These are phyloP conservation scores for Patellifolia procumbens DNA, from an alignment of 179 eudicot genomes.

Conservation along the genomic window DNA sequence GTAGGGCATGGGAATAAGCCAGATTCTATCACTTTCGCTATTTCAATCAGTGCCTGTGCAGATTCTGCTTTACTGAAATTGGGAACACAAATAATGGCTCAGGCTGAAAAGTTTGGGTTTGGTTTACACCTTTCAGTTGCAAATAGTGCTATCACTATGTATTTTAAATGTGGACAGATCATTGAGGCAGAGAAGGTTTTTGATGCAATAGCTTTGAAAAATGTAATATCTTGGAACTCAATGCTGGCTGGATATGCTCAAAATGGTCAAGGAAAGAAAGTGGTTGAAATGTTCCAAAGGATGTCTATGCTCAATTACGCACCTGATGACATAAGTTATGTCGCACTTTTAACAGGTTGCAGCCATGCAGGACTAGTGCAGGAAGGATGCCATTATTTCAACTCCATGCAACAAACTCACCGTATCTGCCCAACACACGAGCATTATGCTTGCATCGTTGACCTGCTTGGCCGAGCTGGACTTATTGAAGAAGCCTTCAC, in stretches of 20 bases:
- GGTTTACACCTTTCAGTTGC: slow-evolving; percentile 45
- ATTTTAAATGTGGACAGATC: slow-evolving; percentile 64
- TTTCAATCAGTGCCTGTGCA: slow-evolving; percentile 55
- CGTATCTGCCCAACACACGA: slow-evolving; percentile 36
- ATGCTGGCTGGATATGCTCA: slow-evolving; percentile 66
- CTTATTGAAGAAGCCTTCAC: slow-evolving; percentile 51
- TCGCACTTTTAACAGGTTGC: slow-evolving; percentile 67
- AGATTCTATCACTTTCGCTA: slow-evolving; percentile 50
- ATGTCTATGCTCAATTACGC: slow-evolving; percentile 42
- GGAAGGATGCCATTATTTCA: slow-evolving; percentile 46
- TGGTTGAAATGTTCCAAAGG: slow-evolving; percentile 55
- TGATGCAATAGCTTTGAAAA: slow-evolving; percentile 41
- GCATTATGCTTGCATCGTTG: slow-evolving; percentile 74
- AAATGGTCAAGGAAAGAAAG: slow-evolving; percentile 52
- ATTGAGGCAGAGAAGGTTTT: slow-evolving; percentile 50
- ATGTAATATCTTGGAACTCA: slow-evolving; percentile 69
- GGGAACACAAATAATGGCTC: slow-evolving; percentile 57
- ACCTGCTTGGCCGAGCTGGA: slow-evolving; percentile 74
- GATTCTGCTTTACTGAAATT: slow-evolving; percentile 51
- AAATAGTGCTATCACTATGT: slow-evolving; percentile 50
- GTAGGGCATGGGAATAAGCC: slow-evolving; percentile 33
- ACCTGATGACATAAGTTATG: slow-evolving; percentile 56
- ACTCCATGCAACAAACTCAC: slow-evolving; percentile 39
- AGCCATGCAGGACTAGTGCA: slow-evolving; percentile 64
- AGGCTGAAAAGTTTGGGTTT: slow-evolving; percentile 44